Conservation (phyloP, 176 grass and related monocot species). For the Dactylis glomerata region DNA sequence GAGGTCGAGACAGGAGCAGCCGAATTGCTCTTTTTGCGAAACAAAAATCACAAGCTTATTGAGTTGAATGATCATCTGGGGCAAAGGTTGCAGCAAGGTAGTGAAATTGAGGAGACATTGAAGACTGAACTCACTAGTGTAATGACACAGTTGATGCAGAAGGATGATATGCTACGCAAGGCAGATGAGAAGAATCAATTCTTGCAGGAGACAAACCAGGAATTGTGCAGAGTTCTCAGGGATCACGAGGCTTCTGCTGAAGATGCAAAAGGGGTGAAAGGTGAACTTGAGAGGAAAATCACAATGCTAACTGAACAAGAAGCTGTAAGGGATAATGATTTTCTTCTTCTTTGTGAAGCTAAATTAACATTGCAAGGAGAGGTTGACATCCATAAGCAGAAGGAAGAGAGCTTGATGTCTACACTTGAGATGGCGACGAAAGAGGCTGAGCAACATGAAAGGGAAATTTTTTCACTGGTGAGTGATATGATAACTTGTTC, state of each 20-base stretch:
- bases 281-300: constrained; percentile 37
- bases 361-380: constrained; percentile 43
- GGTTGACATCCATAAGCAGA: constrained; percentile 32
- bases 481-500: constrained; percentile 41
- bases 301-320: constrained; percentile 25
- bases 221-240: constrained; percentile 32
- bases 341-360: constrained; percentile 25
- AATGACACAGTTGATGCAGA: constrained; percentile 24
- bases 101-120: constrained; percentile 40
- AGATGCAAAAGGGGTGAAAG: constrained; percentile 28
- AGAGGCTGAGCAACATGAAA: constrained; percentile 49
- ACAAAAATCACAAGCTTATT: constrained; percentile 33
- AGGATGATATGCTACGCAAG: constrained; percentile 28
- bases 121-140: constrained; percentile 24
- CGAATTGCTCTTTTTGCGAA: constrained; percentile 37
- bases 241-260: constrained; percentile 30
- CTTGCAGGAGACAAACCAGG: constrained; percentile 28
- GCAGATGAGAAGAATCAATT: constrained; percentile 31
- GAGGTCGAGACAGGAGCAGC: constrained; percentile 42
- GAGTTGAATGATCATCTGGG: constrained; percentile 43
- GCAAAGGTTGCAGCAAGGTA: constrained; percentile 39
- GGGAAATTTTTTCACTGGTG: constrained; percentile 37
- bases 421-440: constrained; percentile 32
- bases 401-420: constrained; percentile 38
- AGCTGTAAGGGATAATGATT: constrained; percentile 28